Evolutionary conservation across 441 rosid genomes (phyloP).

Genomic region (Jatropha multifida): DNA sequence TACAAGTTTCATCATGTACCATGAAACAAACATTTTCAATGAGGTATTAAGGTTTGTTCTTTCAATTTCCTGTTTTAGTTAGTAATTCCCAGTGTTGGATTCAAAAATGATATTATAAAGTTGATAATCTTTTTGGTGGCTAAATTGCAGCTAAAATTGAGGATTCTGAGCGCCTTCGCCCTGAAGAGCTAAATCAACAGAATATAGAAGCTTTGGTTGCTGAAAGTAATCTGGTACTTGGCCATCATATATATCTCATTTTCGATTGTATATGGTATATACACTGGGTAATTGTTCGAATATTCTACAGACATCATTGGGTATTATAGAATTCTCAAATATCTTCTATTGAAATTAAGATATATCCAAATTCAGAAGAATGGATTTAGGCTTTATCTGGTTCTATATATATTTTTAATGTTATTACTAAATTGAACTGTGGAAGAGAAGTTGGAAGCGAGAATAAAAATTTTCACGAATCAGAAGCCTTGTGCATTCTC

Average conservation of each 20-base stretch:
- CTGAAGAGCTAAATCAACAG: slow-evolving; percentile 97
- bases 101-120: slow-evolving; percentile 1
- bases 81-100: slow-evolving; percentile 2
- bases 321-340: neutral
- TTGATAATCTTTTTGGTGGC: slow-evolving; percentile 19
- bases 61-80: neutral
- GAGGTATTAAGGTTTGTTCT: neutral
- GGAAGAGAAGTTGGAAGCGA: slow-evolving; percentile 3
- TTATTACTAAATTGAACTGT: slow-evolving; percentile 9
- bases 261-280: neutral
- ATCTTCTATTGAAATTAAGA: neutral
- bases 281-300: neutral
- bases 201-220: slow-evolving; percentile 98
- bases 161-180: slow-evolving; percentile 88
- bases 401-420: neutral
- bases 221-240: slow-evolving; percentile 84
- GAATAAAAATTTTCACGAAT: slow-evolving; percentile 6
- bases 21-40: neutral
- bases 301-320: neutral
- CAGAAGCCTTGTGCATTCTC: slow-evolving; percentile 4
- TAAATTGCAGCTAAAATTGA: slow-evolving; percentile 56
- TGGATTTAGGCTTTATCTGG: slow-evolving; percentile 2
- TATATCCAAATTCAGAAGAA: neutral
- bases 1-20: slow-evolving; percentile 5
- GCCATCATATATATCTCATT: neutral